A percentile compares a stretch with the other conserved stretches of the same genome.
These are phyloP conservation scores for Silene noctiflora DNA, from an alignment of 179 eudicot genomes.

Conservation along the genomic window DNA sequence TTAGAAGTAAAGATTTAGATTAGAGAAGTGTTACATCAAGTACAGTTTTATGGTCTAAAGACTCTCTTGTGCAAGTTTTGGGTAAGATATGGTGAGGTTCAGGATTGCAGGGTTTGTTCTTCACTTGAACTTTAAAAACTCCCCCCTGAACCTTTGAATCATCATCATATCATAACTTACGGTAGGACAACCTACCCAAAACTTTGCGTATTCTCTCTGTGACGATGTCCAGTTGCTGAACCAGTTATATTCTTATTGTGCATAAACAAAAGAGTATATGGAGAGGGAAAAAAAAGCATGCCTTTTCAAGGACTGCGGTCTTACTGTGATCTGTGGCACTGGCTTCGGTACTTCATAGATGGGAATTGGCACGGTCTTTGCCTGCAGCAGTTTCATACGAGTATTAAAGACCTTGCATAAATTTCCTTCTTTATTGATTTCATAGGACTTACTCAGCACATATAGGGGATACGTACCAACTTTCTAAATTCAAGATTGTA, in stretches of 20 bases:
- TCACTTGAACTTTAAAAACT: not conserved
- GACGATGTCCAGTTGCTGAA: not conserved
- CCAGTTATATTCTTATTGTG: not conserved
- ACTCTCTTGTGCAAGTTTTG: not conserved
- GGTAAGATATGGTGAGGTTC: not conserved
- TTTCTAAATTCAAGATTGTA: constrained; percentile 56
- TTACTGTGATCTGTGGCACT: constrained; percentile 36
- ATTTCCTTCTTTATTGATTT: constrained; percentile 10
- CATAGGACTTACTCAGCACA: not conserved
- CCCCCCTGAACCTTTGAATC: not conserved
- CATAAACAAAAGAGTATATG: constrained; percentile 13
- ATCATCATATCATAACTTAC: not conserved
- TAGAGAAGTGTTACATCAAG: constrained; percentile 6
- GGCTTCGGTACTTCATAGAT: constrained; percentile 38
- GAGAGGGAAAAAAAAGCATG: constrained; percentile 31
- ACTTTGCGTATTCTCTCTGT: not conserved
- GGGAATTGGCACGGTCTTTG: constrained; percentile 46
- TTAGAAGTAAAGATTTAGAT: not conserved
- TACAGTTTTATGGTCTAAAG: not conserved
- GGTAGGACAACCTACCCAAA: not conserved
- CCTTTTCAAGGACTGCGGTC: constrained; percentile 37
- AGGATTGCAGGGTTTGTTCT: not conserved
- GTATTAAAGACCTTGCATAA: constrained; percentile 15
- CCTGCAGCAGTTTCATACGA: constrained; percentile 30
- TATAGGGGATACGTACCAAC: constrained; percentile 37